A percentile compares a stretch with the other conserved stretches of the same genome.
These are phyloP conservation scores for Dendrobium chrysotoxum DNA, from an alignment of 106 monocot species.

Conservation along the genomic window DNA sequence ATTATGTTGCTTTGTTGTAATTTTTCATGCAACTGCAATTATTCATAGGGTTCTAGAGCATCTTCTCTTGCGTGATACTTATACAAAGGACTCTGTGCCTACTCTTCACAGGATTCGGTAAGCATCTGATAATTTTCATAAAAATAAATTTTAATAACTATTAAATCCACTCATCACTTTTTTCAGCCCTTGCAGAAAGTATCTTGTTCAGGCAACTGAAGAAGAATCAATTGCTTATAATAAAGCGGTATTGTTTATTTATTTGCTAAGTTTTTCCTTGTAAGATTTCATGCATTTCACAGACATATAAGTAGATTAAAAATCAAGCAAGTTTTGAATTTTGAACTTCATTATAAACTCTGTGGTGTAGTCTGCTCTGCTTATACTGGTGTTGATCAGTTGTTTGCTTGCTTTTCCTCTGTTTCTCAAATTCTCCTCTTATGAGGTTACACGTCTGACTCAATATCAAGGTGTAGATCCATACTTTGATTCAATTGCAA, in stretches of 20 bases:
- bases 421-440: neutral
- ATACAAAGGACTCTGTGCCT: slow-evolving; percentile 91
- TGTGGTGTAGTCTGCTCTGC: too few species aligned
- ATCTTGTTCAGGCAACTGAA: slow-evolving; percentile 89
- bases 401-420: too few species aligned
- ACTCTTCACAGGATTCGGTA: slow-evolving; percentile 88
- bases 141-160: neutral
- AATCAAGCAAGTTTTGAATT: too few species aligned
- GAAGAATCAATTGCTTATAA: slow-evolving; percentile 91
- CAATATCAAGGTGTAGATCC: slow-evolving; percentile 99
- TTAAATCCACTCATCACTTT: neutral
- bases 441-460: slow-evolving; percentile 82
- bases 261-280: neutral
- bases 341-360: too few species aligned
- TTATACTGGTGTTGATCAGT: too few species aligned
- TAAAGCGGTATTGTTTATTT: slow-evolving; percentile 68
- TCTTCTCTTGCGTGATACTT: slow-evolving; percentile 87
- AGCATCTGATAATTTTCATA: neutral
- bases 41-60: slow-evolving; percentile 71
- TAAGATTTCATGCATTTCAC: neutral
- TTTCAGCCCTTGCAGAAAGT: slow-evolving; percentile 48
- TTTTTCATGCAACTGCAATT: neutral
- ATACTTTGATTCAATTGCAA: slow-evolving; percentile 94
- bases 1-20: neutral
- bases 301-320: neutral